A percentile compares a stretch with the other conserved stretches of the same genome.
phyloP scores from a whole-genome alignment of 495 filamentous ascomycete species.

The Lophiostoma macrostomum region DNA sequence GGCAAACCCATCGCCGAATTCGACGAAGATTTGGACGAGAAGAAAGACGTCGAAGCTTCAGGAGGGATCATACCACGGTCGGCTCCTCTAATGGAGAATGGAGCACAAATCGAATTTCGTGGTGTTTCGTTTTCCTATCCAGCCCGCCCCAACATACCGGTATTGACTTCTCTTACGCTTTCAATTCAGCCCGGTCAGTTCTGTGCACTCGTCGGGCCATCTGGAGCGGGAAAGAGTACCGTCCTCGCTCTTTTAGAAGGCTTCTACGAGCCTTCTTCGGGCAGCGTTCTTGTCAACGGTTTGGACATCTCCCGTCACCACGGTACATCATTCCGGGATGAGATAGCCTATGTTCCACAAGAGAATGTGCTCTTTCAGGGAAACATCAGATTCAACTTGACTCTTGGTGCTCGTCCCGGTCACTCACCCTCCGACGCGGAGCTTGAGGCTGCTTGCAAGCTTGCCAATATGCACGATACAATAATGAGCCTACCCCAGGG shows the following conservation, averaged over 20 bases:
- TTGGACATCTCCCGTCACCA: constrained; percentile 3
- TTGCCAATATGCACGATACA: constrained; percentile 28
- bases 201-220: constrained; percentile 57
- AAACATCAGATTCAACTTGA: constrained; percentile 24
- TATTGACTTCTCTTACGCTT: constrained; percentile 46
- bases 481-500: constrained; percentile 30
- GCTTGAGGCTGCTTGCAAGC: constrained; percentile 29
- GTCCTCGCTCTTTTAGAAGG: constrained; percentile 49
- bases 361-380: constrained; percentile 27
- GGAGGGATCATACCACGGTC: constrained; percentile 40
- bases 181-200: constrained; percentile 48
- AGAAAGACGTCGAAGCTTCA: constrained; percentile 77
- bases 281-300: constrained; percentile 21
- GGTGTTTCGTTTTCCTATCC: constrained; percentile 59
- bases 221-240: constrained; percentile 58
- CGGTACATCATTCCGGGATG: constrained; percentile 36
- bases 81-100: not conserved
- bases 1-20: constrained; percentile 55
- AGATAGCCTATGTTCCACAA: constrained; percentile 29
- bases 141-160: constrained; percentile 42
- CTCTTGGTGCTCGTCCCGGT: constrained; percentile 39
- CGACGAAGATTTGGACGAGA: constrained; percentile 69
- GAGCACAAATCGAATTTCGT: constrained; percentile 46
- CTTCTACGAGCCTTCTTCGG: constrained; percentile 45
- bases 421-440: constrained; percentile 22